Evolutionary conservation across 1,284 basidiomycete species (phyloP), one percentile per base, ranked within the genome.

Genomic region (Pulchroboletus neoregius): DNA sequence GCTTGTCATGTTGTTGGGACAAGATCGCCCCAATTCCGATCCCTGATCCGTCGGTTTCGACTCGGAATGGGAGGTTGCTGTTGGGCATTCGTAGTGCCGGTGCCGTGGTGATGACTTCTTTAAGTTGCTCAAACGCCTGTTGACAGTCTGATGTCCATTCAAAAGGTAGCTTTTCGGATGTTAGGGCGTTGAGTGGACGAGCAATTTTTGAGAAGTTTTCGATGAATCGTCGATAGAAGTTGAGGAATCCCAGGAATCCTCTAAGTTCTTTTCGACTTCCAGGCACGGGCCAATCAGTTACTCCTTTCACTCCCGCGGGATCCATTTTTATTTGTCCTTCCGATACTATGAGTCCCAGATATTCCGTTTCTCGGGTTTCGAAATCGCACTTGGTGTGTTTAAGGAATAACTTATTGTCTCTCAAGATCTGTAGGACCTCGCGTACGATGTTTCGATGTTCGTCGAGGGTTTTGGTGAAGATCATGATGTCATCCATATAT

Each of bases 201-300:
- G 65, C 58, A 4, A 71, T 58, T 8, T 31, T 9, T 1, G 58
- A 37, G 0, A 69, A 58, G 40, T 68, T 76, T 6, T 62, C 45
- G 0, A 79, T 70, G 48, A 78, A 79, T 0, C 59, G 43, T 0
- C 66, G 39, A 39, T 77, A 79, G 53, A 70, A 44, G 8, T 31
- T 26, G 0, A 38, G 10, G 18, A 41, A 20, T 7, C 22, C 36
- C 9, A 24, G 12, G 18, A 30, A 39, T 3, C 16, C 8, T 13
- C 27, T 2, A 3, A 76, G 45, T 71, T 72, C 4, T 22, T 58
- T 56, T 38, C 0, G 31, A 61, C 0, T 20, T 5, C 40, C 54
- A 0, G 70, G 73, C 0, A 28, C 15, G 0, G 65, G 67, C 75
- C 75, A 78, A 0, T 52, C 27, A 0, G 28, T 15, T 6, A 76